Base-by-base conservation (phyloP, 2,329 filamentous ascomycete species). In the Fusarium sp. region DNA sequence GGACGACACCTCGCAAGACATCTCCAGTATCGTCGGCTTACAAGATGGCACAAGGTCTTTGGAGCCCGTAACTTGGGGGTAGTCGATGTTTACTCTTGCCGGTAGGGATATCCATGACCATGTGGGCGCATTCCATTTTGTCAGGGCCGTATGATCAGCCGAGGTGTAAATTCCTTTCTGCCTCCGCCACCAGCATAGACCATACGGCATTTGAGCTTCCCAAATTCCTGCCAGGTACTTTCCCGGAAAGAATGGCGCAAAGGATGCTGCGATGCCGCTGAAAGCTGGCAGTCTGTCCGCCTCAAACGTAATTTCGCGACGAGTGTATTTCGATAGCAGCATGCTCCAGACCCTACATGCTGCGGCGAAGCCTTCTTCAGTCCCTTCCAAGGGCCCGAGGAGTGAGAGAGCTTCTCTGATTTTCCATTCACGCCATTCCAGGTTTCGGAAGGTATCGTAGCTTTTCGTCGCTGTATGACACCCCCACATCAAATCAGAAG, bases 91-190 rank as follows among this genome's bases (percentile, higher is more conserved):
- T 28, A 16, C 12, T 11, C 30, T 15, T 27, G 31, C 37, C 13
- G 40, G 34, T 16, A 56, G n/a, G 3, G 41, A 56, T 30, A 27
- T 18, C 23, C 53, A 56, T 7, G 53, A 44, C 52, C 52, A 55
- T 37, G 52, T 36, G 18, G 52, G 40, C 13, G 52, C 40, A 23
- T 44, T 23, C 11, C 13, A 27, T 9, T 55, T 16, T 12, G 23
- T 30, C 39, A n/a, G 23, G 10, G 16, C 30, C 4, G 11, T 16
- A 34, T 27, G 39, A 3, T 7, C 27, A 31, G 37, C 12, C 6
- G 13, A 8, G 4, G 7, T 31, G 23, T 4, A 9, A 18, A 7
- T 10, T 6, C 13, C 10, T n/a, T 15, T 12, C 27, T 18, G 5
- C 28, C 46, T 50, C 6, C 10, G 5, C 18, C 18, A 23, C 54